phyloP scores from a whole-genome alignment of 2,329 filamentous ascomycete genomes.

The Microsporum ferrugineum region DNA sequence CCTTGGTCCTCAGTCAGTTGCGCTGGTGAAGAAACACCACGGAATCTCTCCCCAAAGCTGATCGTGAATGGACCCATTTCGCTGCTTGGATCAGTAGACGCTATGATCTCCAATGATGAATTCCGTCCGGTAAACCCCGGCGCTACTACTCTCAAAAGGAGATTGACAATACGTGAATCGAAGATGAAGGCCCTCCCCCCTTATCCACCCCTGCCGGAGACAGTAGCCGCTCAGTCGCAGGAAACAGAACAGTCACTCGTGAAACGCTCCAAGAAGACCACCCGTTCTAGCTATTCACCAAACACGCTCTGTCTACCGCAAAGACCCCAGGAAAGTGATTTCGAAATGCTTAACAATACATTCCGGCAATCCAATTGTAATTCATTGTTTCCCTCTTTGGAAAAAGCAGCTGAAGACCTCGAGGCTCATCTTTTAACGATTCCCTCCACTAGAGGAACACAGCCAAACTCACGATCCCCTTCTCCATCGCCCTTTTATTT shows the following conservation, averaged over 20 bases:
- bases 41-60: background rate
- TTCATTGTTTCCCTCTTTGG: slow-evolving; percentile 11
- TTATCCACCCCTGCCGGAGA: slow-evolving; percentile 14
- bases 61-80: slow-evolving; percentile 13
- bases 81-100: slow-evolving; percentile 17
- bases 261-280: slow-evolving; percentile 5
- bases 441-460: slow-evolving; percentile 2
- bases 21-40: background rate
- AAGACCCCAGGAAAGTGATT: slow-evolving; percentile 18
- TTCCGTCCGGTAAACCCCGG: background rate
- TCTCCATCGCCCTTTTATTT: background rate
- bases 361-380: slow-evolving; percentile 12
- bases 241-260: background rate
- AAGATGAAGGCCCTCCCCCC: slow-evolving; percentile 33
- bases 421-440: slow-evolving; percentile 25
- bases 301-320: slow-evolving; percentile 8
- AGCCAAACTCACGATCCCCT: background rate
- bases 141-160: slow-evolving; percentile 13
- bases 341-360: slow-evolving; percentile 20
- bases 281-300: background rate
- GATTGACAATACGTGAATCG: slow-evolving; percentile 19
- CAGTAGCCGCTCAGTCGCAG: background rate
- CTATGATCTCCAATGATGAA: slow-evolving; percentile 26
- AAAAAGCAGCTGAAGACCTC: slow-evolving; percentile 28
- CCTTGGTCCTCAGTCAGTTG: background rate